phyloP scores from a whole-genome alignment of 1,284 basidiomycete species.

The Ustilago hordei region DNA sequence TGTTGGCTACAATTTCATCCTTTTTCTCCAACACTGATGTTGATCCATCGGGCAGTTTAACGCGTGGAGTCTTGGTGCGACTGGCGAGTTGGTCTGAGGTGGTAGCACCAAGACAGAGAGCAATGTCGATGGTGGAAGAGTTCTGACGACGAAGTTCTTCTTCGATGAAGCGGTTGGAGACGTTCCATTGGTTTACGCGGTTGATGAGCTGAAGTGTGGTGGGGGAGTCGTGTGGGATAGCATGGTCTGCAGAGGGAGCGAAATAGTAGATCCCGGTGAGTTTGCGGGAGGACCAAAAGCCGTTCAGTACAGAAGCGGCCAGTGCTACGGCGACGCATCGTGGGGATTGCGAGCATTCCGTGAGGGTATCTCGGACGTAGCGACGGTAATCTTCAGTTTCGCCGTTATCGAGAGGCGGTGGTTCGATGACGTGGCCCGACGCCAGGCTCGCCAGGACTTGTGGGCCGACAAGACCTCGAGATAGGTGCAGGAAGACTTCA shows the following conservation, averaged over 20 bases:
- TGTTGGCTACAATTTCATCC: conserved; percentile 97
- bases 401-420: conserved; percentile 91
- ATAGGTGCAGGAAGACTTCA: conserved; percentile 95
- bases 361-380: conserved; percentile 95
- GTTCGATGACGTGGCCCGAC: conserved; percentile 82
- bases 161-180: conserved; percentile 86
- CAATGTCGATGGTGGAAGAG: conserved; percentile 97
- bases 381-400: conserved; percentile 93
- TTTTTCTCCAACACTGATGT: conserved; percentile 83
- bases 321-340: conserved; percentile 81
- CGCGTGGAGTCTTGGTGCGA: conserved; percentile 58
- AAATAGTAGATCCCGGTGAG: conserved; percentile 65
- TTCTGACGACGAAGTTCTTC: conserved; percentile 95
- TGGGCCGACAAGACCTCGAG: conserved; percentile 87
- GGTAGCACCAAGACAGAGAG: conserved; percentile 91
- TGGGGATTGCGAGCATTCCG: conserved; percentile 87
- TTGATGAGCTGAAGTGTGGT: conserved; percentile 88
- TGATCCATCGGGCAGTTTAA: conserved; percentile 43
- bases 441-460: conserved; percentile 91
- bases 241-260: conserved; percentile 49
- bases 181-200: conserved; percentile 91
- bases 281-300: conserved; percentile 65
- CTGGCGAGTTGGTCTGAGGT: conserved; percentile 56
- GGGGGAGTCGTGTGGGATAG: conserved; percentile 72
- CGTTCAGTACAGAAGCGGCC: conserved; percentile 59